These are phyloP conservation scores for Dorcoceras hygrometricum DNA, from an alignment of 257 asterid genomes.

Conservation along the genomic window DNA sequence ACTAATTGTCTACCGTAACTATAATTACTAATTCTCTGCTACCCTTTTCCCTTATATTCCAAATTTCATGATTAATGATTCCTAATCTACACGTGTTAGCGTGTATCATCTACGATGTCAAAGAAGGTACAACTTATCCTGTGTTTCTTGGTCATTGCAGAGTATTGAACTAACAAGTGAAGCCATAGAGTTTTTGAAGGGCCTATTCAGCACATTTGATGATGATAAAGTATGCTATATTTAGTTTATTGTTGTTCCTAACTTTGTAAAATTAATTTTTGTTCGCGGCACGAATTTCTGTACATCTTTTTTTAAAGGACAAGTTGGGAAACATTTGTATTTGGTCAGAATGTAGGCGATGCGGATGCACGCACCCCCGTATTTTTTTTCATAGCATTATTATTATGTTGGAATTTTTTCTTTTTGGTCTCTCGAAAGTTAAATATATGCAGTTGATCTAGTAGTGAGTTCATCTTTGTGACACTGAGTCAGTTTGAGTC, in stretches of 20 bases:
- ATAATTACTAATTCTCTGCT: too few relatives aligned
- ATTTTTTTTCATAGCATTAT: too few relatives aligned
- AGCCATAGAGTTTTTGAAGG: conserved; percentile 91
- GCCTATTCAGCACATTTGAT: conserved; percentile 87
- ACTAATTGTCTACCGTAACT: neutral
- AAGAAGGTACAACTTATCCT: conserved; percentile 14
- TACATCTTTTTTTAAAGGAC: neutral
- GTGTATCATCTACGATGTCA: conserved; percentile 4
- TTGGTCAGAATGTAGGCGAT: conserved; percentile 9
- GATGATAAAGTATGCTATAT: conserved; percentile 66
- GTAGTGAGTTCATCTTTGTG: too few relatives aligned
- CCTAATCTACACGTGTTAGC: conserved; percentile 8
- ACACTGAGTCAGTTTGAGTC: too few relatives aligned
- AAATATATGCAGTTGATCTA: too few relatives aligned
- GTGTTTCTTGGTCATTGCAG: conserved; percentile 51
- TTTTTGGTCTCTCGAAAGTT: too few relatives aligned
- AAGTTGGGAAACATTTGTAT: neutral
- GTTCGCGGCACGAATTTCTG: conserved; percentile 8
- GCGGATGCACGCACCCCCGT: too few relatives aligned
- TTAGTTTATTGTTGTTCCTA: conserved; percentile 17
- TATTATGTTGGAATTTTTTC: too few relatives aligned
- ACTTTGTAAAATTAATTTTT: conserved; percentile 8
- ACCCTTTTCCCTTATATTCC: conserved; percentile 3
- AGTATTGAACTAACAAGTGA: conserved; percentile 94
- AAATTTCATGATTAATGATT: conserved; percentile 13